Conservation (phyloP, 164 flowering plant genomes). For the Echeveria elegans region DNA sequence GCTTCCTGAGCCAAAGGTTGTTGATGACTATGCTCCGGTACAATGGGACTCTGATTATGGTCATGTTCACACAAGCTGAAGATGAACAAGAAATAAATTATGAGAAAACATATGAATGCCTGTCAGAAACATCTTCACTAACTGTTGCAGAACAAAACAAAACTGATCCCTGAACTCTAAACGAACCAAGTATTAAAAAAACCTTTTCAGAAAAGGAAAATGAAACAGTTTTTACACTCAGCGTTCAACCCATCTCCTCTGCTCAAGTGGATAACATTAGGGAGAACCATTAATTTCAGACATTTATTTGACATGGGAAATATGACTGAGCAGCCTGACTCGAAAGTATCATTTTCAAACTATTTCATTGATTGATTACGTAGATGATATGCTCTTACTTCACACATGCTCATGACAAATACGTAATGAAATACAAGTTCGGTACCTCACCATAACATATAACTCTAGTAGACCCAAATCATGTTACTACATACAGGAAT, state of each 20-base stretch:
- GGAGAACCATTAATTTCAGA: neutral
- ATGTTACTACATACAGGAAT: neutral
- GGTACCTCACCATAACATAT: neutral
- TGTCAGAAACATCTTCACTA: slow-evolving; percentile 1
- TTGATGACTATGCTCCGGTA: neutral
- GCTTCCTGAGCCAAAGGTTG: neutral
- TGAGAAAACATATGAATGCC: neutral
- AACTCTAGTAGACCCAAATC: neutral
- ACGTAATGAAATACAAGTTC: neutral
- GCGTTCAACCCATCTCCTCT: neutral
- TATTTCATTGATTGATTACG: neutral
- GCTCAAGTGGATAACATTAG: neutral
- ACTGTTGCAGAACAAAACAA: neutral
- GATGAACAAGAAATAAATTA: neutral
- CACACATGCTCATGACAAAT: neutral
- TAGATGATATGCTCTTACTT: neutral
- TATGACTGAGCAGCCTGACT: neutral
- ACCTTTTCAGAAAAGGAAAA: neutral
- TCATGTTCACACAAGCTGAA: slow-evolving; percentile 2
- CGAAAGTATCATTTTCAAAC: neutral
- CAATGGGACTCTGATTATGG: neutral
- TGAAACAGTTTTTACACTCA: neutral
- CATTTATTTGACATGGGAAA: neutral
- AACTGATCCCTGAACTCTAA: neutral
- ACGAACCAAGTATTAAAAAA: neutral